Base-by-base conservation (phyloP, 2,329 filamentous ascomycete species). In the Claviceps pazoutovae region DNA sequence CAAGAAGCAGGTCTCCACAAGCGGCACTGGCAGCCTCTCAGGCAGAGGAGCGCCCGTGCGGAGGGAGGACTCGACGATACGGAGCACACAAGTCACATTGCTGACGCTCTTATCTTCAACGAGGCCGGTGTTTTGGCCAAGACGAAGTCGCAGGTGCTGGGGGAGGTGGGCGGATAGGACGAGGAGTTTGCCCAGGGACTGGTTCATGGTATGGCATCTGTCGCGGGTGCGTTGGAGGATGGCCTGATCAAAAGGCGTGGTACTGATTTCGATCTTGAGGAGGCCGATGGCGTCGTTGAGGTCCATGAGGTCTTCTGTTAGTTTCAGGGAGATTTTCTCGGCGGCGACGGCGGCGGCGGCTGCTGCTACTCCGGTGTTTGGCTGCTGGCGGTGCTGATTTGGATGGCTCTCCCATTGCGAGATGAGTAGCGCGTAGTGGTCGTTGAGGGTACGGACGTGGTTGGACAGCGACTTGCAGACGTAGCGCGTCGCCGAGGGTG, bases 51-150 rank as follows among this genome's bases (percentile, higher is more conserved):
- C 67, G 0, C 71, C 74, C 0, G 71, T 75, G 19, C 70, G 67
- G 14, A 78, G 58, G 2, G 71, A 62, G 48, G 75, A 72, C 48
- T 74, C 71, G 6, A 74, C 58, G 3, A 76, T 66, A 1, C 62
- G 63, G 1, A 77, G 57, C 2, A 76, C 71, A 1, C 71, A 71
- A 74, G 76, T 78, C 49, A 74, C 56, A 30, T 75, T 73, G 3
- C 70, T 72, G 9, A 77, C 69, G n/a, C 62, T 63, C 1, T 63
- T 60, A 16, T 74, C 67, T 34, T 73, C 68, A 0, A 70, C 57
- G 1, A 74, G 58, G 1, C 73, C 73, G 0, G 64, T 62, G 0
- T 62, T 59, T 0, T 56, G 61, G 0, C 65, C 61, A 0, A 77
- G 62, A 0, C 70, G 67, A 1, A 60, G 56, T 43, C 72, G 72